Percentiles rank a stretch among this genome's conserved stretches.
Conservation (phyloP, 768 basidiomycete genomes). For the Guyanaporus albipodus region DNA sequence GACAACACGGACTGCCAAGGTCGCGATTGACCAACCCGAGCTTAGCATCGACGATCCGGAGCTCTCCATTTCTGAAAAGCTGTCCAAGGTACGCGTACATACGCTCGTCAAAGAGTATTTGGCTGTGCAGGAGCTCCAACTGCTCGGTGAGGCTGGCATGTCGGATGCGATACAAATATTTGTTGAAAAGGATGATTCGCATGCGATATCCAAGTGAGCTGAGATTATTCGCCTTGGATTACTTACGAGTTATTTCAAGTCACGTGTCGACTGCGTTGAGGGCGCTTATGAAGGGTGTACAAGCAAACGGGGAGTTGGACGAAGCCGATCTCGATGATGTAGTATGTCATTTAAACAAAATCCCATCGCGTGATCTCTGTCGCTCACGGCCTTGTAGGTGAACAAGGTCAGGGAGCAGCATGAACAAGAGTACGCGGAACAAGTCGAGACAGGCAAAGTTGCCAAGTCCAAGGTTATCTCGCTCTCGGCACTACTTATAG, state of each 20-base stretch:
- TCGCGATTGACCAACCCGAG: conserved; percentile 72
- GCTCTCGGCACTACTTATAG: neutral
- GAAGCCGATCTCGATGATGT: conserved; percentile 73
- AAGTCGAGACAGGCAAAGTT: conserved; percentile 35
- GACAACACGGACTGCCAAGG: conserved; percentile 41
- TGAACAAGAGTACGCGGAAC: conserved; percentile 58
- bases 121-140: conserved; percentile 86
- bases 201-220: conserved; percentile 83
- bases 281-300: conserved; percentile 62
- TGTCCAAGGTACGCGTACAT: conserved; percentile 79
- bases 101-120: conserved; percentile 91
- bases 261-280: conserved; percentile 63
- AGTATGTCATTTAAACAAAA: conserved; percentile 37
- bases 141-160: conserved; percentile 88
- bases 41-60: conserved; percentile 76
- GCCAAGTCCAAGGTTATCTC: conserved; percentile 43
- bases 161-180: conserved; percentile 91
- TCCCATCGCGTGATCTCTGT: neutral
- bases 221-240: neutral
- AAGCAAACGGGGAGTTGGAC: conserved; percentile 59
- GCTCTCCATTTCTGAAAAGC: conserved; percentile 62
- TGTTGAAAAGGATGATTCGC: conserved; percentile 95
- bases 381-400: conserved; percentile 40
- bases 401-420: conserved; percentile 66
- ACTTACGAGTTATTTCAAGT: conserved; percentile 33